phyloP scores from a whole-genome alignment of 495 filamentous ascomycete species.

The Chaetomium cochliodes region DNA sequence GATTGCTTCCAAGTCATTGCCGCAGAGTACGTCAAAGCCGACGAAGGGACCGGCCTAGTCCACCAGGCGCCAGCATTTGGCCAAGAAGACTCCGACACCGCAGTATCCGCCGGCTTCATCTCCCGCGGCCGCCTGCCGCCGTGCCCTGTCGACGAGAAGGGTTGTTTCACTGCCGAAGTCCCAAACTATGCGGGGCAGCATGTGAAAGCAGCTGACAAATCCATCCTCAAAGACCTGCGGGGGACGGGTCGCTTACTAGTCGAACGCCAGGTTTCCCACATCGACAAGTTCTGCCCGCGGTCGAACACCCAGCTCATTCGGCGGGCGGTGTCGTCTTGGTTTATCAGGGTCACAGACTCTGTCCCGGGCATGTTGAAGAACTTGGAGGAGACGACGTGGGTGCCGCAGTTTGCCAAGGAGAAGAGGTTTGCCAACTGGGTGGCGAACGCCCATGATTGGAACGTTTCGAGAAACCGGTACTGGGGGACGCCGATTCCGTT shows the following conservation, averaged over 20 bases:
- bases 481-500: slow-evolving; percentile 89
- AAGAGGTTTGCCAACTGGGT: slow-evolving; percentile 62
- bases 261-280: slow-evolving; percentile 81
- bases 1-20: slow-evolving; percentile 81
- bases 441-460: slow-evolving; percentile 82
- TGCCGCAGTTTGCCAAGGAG: slow-evolving; percentile 82
- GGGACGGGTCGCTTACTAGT: slow-evolving; percentile 71
- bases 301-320: slow-evolving; percentile 91
- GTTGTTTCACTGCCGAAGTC: slow-evolving; percentile 73
- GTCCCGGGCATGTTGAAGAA: slow-evolving; percentile 82
- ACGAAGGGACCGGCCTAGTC: slow-evolving; percentile 86
- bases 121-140: slow-evolving; percentile 70
- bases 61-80: slow-evolving; percentile 89
- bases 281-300: slow-evolving; percentile 89
- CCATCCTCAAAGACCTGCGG: slow-evolving; percentile 82
- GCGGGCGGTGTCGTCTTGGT: slow-evolving; percentile 86
- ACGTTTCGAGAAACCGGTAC: slow-evolving; percentile 83
- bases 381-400: slow-evolving; percentile 85
- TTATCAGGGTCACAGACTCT: slow-evolving; percentile 75
- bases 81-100: slow-evolving; percentile 87
- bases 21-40: slow-evolving; percentile 79
- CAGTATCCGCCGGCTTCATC: slow-evolving; percentile 71
- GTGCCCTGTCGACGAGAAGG: slow-evolving; percentile 78
- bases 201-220: slow-evolving; percentile 86
- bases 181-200: slow-evolving; percentile 77